Percentiles rank a stretch among this genome's conserved stretches.
These are phyloP conservation scores for Malus fusca DNA, from an alignment of 306 rosid species.

Conservation along the genomic window DNA sequence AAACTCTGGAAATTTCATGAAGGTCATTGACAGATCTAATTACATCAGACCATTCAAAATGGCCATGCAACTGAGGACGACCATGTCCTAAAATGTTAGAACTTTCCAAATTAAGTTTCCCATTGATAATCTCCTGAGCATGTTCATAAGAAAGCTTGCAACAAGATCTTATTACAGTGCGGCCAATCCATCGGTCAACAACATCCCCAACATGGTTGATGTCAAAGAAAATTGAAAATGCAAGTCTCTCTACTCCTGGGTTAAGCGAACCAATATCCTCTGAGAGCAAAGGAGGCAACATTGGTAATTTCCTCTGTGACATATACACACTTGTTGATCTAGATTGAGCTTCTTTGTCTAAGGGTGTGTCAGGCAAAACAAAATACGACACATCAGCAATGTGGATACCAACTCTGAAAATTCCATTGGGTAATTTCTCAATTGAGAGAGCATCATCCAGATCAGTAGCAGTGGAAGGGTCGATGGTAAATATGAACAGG, in stretches of 20 bases:
- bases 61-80: constrained; percentile 52
- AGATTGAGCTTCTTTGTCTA: constrained; percentile 59
- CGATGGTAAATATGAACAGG: constrained; percentile 71
- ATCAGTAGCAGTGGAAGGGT: constrained; percentile 79
- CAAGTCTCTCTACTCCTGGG: constrained; percentile 80
- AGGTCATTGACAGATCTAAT: constrained; percentile 54
- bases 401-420: constrained; percentile 79
- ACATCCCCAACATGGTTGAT: constrained; percentile 51
- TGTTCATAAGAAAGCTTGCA: constrained; percentile 85
- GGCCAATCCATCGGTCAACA: constrained; percentile 68
- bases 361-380: constrained; percentile 61
- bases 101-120: constrained; percentile 25
- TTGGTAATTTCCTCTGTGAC: constrained; percentile 52
- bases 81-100: constrained; percentile 13
- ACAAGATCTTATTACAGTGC: constrained; percentile 74
- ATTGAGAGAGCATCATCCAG: constrained; percentile 89
- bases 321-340: constrained; percentile 80
- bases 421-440: constrained; percentile 58
- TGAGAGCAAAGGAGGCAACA: constrained; percentile 71
- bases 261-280: constrained; percentile 69
- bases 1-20: constrained; percentile 40
- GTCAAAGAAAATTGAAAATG: constrained; percentile 71
- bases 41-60: constrained; percentile 60
- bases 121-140: constrained; percentile 67
- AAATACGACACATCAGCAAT: constrained; percentile 80